These are phyloP conservation scores for Tuber aestivum DNA, from an alignment of 495 filamentous ascomycete species.

Conservation along the genomic window DNA sequence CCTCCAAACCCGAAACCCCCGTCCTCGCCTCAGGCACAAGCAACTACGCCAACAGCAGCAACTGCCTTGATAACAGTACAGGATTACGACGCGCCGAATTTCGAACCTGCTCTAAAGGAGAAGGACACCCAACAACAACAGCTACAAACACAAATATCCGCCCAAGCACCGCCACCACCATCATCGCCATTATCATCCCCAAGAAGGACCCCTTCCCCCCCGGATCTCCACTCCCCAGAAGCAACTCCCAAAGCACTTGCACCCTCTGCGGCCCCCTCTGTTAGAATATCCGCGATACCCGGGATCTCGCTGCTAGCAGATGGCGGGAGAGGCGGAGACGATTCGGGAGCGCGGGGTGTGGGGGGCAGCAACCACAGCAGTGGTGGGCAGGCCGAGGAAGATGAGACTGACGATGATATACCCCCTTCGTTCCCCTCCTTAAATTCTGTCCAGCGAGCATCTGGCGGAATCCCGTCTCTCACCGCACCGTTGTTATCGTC, in stretches of 20 bases:
- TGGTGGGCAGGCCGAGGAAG: background rate
- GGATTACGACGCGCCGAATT: conserved; percentile 5
- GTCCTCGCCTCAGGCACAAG: conserved; percentile 11
- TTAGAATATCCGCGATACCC: conserved; percentile 29
- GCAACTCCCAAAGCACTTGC: conserved; percentile 35
- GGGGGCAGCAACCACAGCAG: conserved; percentile 10
- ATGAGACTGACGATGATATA: conserved; percentile 26
- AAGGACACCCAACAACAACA: background rate
- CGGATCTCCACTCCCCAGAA: conserved; percentile 28
- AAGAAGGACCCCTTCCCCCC: background rate
- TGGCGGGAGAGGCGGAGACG: background rate
- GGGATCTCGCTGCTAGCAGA: conserved; percentile 25
- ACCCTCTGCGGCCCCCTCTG: conserved; percentile 10
- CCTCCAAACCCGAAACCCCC: conserved; percentile 9
- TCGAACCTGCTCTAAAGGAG: background rate
- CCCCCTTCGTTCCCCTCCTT: conserved; percentile 44
- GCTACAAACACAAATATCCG: background rate
- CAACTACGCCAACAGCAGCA: conserved; percentile 6
- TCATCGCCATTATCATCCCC: background rate
- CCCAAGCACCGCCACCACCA: conserved; percentile 5
- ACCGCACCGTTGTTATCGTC: conserved; percentile 3
- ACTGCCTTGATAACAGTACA: conserved; percentile 10
- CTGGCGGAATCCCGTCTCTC: conserved; percentile 31
- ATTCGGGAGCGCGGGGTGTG: conserved; percentile 14
- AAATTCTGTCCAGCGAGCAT: conserved; percentile 46